Conservation (phyloP, 768 basidiomycete species). For the Termitomyces sp. region DNA sequence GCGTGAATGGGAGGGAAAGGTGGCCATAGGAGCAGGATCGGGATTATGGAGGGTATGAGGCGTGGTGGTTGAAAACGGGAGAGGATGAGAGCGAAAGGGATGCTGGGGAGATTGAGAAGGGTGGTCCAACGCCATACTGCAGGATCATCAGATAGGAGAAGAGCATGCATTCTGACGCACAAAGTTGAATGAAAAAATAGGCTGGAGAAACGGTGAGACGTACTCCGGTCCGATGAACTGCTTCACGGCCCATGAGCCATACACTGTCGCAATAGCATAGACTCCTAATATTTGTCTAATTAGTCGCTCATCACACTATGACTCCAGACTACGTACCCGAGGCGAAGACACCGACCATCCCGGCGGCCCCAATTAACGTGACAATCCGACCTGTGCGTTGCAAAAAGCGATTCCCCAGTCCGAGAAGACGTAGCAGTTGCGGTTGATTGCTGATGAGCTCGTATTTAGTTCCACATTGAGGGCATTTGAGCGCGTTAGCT, state of each 20-base stretch:
- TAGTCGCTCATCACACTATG: conserved; percentile 7
- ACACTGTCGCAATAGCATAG: conserved; percentile 53
- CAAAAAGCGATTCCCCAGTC: conserved; percentile 46
- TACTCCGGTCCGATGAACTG: conserved; percentile 71
- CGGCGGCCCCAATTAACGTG: conserved; percentile 46
- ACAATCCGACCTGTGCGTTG: conserved; percentile 50
- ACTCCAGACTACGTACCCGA: conserved; percentile 42
- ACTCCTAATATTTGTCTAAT: conserved; percentile 24
- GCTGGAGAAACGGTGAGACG: conserved; percentile 12
- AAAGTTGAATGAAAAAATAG: not conserved
- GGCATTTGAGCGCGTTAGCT: conserved; percentile 72
- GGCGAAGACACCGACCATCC: conserved; percentile 51
- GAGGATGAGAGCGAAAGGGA: conserved; percentile 65
- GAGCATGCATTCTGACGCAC: conserved; percentile 51
- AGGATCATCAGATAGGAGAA: conserved; percentile 66
- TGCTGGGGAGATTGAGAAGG: conserved; percentile 68
- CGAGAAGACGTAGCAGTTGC: conserved; percentile 42
- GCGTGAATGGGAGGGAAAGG: conserved; percentile 32
- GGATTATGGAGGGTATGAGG: conserved; percentile 33
- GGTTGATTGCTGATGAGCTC: conserved; percentile 68
- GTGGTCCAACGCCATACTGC: conserved; percentile 75
- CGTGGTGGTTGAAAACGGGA: conserved; percentile 47
- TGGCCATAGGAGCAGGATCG: conserved; percentile 47
- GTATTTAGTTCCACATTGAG: conserved; percentile 68
- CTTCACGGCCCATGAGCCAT: conserved; percentile 69